phyloP scores from a whole-genome alignment of 306 rosid species.

The Lotus japonicus region DNA sequence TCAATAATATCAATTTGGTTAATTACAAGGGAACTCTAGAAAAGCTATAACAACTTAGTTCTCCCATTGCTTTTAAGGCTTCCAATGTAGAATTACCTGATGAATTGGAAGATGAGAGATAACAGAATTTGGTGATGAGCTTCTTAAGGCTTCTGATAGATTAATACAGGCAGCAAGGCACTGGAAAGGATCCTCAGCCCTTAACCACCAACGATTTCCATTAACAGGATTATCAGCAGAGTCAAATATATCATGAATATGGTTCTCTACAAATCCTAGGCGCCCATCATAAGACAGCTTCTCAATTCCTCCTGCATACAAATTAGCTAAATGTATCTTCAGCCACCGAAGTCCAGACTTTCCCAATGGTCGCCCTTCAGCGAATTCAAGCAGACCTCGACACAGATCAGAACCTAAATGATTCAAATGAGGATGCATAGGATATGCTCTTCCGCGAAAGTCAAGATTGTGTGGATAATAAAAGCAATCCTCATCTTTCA shows the following conservation, averaged over 20 bases:
- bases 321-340: constrained; percentile 76
- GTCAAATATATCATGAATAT: constrained; percentile 64
- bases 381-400: constrained; percentile 79
- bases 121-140: constrained; percentile 64
- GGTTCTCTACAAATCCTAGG: constrained; percentile 64
- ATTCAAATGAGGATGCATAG: constrained; percentile 90
- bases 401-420: constrained; percentile 89
- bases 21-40: not conserved
- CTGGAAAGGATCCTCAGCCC: constrained; percentile 89
- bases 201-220: constrained; percentile 84
- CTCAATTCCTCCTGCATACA: constrained; percentile 69
- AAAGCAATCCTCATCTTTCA: constrained; percentile 83
- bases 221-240: constrained; percentile 68
- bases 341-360: constrained; percentile 75
- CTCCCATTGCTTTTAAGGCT: not conserved
- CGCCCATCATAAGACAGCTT: constrained; percentile 74
- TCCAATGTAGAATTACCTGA: constrained; percentile 46
- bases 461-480: constrained; percentile 92
- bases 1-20: not conserved
- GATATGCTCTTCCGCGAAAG: constrained; percentile 89
- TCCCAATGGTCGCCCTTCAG: constrained; percentile 78
- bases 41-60: not conserved
- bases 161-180: constrained; percentile 80
- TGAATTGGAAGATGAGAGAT: constrained; percentile 78
- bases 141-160: constrained; percentile 75